A percentile compares a stretch with the other conserved stretches of the same genome.
These are phyloP conservation scores for Pseudogymnoascus sp. DNA, from an alignment of 2,329 filamentous ascomycete species.

Conservation along the genomic window DNA sequence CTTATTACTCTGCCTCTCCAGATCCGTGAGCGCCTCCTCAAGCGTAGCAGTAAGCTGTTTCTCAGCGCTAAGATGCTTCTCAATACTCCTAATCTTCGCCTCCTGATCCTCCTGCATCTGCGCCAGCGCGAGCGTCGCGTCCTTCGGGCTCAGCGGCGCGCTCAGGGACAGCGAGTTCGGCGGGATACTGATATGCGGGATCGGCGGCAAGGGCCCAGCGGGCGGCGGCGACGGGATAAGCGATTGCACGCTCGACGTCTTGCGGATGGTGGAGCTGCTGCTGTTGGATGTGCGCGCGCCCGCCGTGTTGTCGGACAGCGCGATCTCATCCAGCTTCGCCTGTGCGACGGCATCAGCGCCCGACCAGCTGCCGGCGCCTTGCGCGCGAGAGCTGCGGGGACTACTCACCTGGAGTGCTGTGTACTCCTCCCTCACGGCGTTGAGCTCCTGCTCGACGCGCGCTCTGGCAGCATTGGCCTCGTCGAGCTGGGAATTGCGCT, in stretches of 20 bases:
- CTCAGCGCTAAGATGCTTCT: conserved; percentile 93
- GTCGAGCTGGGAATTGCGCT: conserved; percentile 68
- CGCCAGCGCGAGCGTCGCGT: conserved; percentile 45
- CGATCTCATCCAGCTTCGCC: conserved; percentile 54
- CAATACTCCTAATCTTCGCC: conserved; percentile 86
- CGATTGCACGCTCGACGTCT: conserved; percentile 74
- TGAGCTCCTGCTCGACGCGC: conserved; percentile 61
- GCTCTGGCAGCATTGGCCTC: conserved; percentile 62
- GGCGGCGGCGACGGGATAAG: conserved; percentile 82
- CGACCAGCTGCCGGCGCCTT: not conserved
- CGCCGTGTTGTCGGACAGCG: conserved; percentile 25
- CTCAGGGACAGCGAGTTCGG: conserved; percentile 38
- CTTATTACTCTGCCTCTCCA: conserved; percentile 87
- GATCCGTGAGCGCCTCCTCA: conserved; percentile 89
- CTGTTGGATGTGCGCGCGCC: conserved; percentile 46
- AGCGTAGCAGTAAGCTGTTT: conserved; percentile 93
- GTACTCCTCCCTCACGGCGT: conserved; percentile 62
- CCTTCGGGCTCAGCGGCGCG: conserved; percentile 16
- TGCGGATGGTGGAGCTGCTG: conserved; percentile 63
- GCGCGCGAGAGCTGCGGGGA: not conserved
- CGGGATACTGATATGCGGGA: conserved; percentile 55
- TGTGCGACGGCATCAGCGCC: conserved; percentile 28
- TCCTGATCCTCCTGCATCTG: conserved; percentile 94
- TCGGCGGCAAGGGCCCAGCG: conserved; percentile 87
- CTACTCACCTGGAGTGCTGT: conserved; percentile 55